phyloP scores from a whole-genome alignment of 192 early-diverging fungal genomes.

The Mortierella claussenii region DNA sequence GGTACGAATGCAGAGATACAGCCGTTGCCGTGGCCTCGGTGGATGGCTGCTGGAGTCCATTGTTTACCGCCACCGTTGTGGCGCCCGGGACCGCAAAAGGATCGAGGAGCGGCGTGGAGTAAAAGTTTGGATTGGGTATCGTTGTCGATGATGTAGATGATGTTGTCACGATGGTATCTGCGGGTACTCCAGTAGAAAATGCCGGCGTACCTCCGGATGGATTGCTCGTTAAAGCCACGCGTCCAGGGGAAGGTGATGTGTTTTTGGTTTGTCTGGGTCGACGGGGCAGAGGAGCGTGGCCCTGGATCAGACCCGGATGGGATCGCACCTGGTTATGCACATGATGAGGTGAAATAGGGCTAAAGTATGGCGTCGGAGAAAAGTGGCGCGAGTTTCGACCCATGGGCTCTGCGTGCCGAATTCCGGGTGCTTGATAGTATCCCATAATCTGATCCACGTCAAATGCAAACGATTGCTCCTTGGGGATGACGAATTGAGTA shows the following conservation, averaged over 20 bases:
- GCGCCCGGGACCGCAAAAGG: slow-evolving; percentile 35
- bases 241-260: slow-evolving; percentile 18
- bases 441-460: slow-evolving; percentile 52
- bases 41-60: slow-evolving; percentile 2
- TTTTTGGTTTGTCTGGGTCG: slow-evolving; percentile 47
- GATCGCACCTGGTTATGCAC: slow-evolving; percentile 10
- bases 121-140: slow-evolving; percentile 12
- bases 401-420: slow-evolving; percentile 20
- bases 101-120: slow-evolving; percentile 14
- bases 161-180: not conserved
- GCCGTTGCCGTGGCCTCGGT: not conserved
- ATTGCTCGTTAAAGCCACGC: not conserved
- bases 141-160: not conserved
- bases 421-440: slow-evolving; percentile 32
- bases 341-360: slow-evolving; percentile 32
- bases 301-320: slow-evolving; percentile 45
- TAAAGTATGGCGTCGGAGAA: slow-evolving; percentile 49
- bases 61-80: not conserved
- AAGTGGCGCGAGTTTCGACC: slow-evolving; percentile 45
- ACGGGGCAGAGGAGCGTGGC: slow-evolving; percentile 41
- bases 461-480: slow-evolving; percentile 47
- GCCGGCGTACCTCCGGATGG: too few species aligned
- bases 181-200: too few species aligned
- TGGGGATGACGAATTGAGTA: slow-evolving; percentile 8
- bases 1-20: slow-evolving; percentile 11